Evolutionary conservation across 2,329 filamentous ascomycete genomes (phyloP), one percentile per base, ranked within the genome.

Genomic region (Sclerotinia minor): DNA sequence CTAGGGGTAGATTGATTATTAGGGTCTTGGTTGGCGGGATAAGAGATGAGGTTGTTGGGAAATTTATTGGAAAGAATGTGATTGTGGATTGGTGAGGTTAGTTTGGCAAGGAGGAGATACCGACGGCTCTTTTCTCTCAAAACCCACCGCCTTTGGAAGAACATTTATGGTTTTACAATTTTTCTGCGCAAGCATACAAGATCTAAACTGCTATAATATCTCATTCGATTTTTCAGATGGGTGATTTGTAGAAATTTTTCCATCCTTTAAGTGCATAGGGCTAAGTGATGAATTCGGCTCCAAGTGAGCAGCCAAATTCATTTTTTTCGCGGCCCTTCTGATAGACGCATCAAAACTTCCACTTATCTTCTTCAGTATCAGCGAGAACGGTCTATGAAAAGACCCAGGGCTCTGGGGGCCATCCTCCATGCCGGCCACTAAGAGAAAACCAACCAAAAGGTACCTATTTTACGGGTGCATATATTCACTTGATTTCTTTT

Each of bases 31-130:
- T 83, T 3, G 78, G 82, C 66, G 81, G 81, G 0, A 68, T 75
- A 60, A 74, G 79, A 45, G 81, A 83, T 77, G 75, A 60, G 1
- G 79, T 83, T 72, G 76, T 76, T 45, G 81, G 81, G 17, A 79
- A 75, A 70, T 73, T 79, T 15, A 69, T 81, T 54, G 50, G 54
- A 55, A 67, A 71, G 59, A 65, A 64, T 57, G 57, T 68, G 1
- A 7, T 66, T 11, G 15, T 59, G 15, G n/a, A 55, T 26, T 61
- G 44, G 45, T 66, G 24, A 60, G 19, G 24, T 41, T 1, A 8
- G 15, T 11, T 58, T 15, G n/a, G 15, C 19, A 44, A 5, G 0
- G n/a, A 29, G 38, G 44, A 11, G 38, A 13, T 41, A 41, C 38
- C 15, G 38, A 41, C 1, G 13, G 38, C 38, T 5, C 5, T 41